Evolutionary conservation across 345 rosid species (phyloP), one percentile per base, ranked within the genome.

Genomic region (Eucalyptus globulus): DNA sequence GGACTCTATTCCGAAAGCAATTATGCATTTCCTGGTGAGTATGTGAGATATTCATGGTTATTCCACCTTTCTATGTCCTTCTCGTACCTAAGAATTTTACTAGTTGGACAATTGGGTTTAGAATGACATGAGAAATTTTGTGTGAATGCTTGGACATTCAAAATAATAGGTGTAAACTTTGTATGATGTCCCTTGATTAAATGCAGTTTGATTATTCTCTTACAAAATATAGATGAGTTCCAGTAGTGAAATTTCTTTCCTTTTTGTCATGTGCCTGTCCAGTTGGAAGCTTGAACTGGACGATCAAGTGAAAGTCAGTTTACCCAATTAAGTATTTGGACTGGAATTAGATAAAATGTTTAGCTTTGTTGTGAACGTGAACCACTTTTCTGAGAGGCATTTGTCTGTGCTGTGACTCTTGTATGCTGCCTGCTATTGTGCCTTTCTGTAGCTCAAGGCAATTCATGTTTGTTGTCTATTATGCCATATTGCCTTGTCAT

Each of bases 1-100:
- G 93, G 99, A 98, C 91, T 92, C 91, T 8, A 91, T 96, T 83
- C 99, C 99, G 45, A 98, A 97, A 94, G 97, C 99, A 88, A 96
- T 98, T 89, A 98, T 98, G 98, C 99, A 97, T 92, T 98, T 98
- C 92, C 93, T 98, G 97, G 99, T 92, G 94, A 93, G 89, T 90
- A 87, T 34, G 26, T 58, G n/a, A 62, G 54, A 29, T 76, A 43
- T 51, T 80, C 76, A 24, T 87, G 67, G 51, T 81, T 80, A 37
- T 87, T 40, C 47, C 29, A 21, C 45, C 87, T 90, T 58, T n/a
- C 5, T 89, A 34, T 87, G 26, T 60, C 47, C 86, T 60, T 60
- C 67, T 40, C 4, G 8, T 16, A 47, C 81, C 87, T 53, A 13
- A 86, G 29, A 16, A 19, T 19, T 69, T 34, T 72, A 34, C 44